Percentiles rank a stretch among this genome's conserved stretches.
Evolutionary conservation across 2,329 filamentous ascomycete genomes (phyloP).

Genomic region (Dactylellina haptotyla): DNA sequence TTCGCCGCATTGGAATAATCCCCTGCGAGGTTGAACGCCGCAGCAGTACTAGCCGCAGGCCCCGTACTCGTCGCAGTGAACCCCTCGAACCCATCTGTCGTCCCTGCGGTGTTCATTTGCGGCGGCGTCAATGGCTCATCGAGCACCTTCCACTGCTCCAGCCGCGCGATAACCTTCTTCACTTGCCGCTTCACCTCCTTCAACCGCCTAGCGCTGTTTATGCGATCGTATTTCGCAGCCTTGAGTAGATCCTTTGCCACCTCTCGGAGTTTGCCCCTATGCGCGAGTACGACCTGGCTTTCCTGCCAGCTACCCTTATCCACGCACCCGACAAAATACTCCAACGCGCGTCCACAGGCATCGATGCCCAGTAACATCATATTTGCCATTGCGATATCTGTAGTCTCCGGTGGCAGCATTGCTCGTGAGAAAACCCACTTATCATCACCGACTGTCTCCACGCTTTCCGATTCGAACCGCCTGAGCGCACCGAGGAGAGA

Average conservation of each 20-base stretch:
- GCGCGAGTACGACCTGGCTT: conserved; percentile 44
- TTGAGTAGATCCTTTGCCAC: conserved; percentile 41
- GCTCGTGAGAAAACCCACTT: conserved; percentile 49
- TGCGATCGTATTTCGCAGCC: conserved; percentile 32
- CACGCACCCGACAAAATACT: conserved; percentile 46
- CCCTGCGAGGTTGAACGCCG: conserved; percentile 32
- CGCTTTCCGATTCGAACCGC: conserved; percentile 34
- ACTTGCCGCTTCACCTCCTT: conserved; percentile 52
- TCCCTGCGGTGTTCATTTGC: neutral
- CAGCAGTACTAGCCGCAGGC: conserved; percentile 18
- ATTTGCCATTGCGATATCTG: conserved; percentile 52
- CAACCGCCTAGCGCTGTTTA: conserved; percentile 41
- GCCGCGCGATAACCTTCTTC: conserved; percentile 38
- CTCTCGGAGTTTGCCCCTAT: conserved; percentile 16
- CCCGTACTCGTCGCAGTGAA: conserved; percentile 10
- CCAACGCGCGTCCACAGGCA: conserved; percentile 48
- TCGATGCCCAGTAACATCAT: conserved; percentile 54
- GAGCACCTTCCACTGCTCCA: conserved; percentile 34
- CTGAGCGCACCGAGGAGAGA: conserved; percentile 20
- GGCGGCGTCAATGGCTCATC: conserved; percentile 33
- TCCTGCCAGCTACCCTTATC: conserved; percentile 47
- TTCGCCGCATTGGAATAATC: conserved; percentile 48
- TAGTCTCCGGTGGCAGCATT: conserved; percentile 39
- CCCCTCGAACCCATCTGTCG: conserved; percentile 12
- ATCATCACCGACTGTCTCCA: conserved; percentile 16